Percentiles rank a stretch among this genome's conserved stretches.
phyloP scores from a whole-genome alignment of 2,329 filamentous ascomycete genomes.

The Septoria linicola region DNA sequence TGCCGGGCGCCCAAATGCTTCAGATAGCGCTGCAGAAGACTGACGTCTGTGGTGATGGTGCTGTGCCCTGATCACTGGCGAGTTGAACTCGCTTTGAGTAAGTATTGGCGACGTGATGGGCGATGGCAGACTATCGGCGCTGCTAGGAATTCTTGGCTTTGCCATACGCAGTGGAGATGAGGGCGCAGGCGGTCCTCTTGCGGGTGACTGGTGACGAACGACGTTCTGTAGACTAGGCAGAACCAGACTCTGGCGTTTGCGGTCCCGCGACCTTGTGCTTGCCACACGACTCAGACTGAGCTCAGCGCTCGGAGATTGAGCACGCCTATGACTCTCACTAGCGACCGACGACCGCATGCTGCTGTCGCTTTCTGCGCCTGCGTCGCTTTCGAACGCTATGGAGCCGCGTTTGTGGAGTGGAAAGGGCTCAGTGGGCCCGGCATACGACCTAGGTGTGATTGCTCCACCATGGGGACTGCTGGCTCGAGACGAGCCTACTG shows the following conservation, averaged over 20 bases:
- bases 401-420: constrained; percentile 70
- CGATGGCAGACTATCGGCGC: constrained; percentile 68
- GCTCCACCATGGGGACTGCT: constrained; percentile 76
- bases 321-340: constrained; percentile 57
- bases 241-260: constrained; percentile 83
- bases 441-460: constrained; percentile 83
- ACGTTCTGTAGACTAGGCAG: constrained; percentile 66
- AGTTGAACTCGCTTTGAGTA: constrained; percentile 76
- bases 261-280: constrained; percentile 66
- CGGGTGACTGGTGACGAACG: constrained; percentile 87
- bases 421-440: constrained; percentile 54
- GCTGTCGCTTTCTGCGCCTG: constrained; percentile 79
- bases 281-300: constrained; percentile 72
- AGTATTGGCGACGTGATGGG: constrained; percentile 89
- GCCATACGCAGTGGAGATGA: constrained; percentile 76
- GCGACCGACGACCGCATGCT: constrained; percentile 80
- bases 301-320: constrained; percentile 89
- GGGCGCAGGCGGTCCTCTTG: constrained; percentile 68
- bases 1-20: constrained; percentile 62
- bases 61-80: constrained; percentile 61
- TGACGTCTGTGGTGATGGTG: constrained; percentile 74
- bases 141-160: constrained; percentile 70
- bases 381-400: constrained; percentile 78
- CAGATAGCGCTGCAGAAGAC: constrained; percentile 82
- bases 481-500: constrained; percentile 75